phyloP scores from a whole-genome alignment of 2,329 filamentous ascomycete genomes.

The Aspergillus latus region DNA sequence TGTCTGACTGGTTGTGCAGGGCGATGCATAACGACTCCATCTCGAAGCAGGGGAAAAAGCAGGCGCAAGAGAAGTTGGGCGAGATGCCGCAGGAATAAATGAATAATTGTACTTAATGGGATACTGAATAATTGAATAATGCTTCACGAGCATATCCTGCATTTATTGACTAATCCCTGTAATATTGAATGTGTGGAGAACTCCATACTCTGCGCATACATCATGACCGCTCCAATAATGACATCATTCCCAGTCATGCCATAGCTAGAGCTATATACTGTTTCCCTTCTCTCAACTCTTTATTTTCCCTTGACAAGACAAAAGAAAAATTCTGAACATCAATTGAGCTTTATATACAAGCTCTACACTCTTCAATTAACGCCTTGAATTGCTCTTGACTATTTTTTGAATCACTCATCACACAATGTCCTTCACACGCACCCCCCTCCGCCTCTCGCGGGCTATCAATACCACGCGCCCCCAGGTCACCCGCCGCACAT shows the following conservation, averaged over 20 bases:
- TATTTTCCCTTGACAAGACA: no score
- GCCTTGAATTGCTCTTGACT: no score
- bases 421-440: background rate
- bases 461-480: background rate
- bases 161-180: background rate
- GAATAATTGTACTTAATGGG: no score
- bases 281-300: background rate
- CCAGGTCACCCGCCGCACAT: conserved; percentile 1
- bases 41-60: conserved; percentile 8
- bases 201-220: background rate
- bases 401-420: no score
- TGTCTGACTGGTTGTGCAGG: background rate
- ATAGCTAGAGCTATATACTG: background rate
- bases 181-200: no score
- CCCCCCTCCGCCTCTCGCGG: background rate
- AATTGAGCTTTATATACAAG: no score
- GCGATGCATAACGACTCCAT: conserved; percentile 12
- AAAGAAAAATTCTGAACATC: no score
- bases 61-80: conserved; percentile 4
- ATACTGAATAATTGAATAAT: background rate
- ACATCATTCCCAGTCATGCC: background rate
- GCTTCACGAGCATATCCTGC: background rate
- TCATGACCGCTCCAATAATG: background rate
- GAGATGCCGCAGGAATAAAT: conserved; percentile 9
- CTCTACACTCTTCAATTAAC: no score